Percentiles rank a stretch among this genome's conserved stretches.
phyloP scores from a whole-genome alignment of 495 filamentous ascomycete species.

The Cercophora sp. region DNA sequence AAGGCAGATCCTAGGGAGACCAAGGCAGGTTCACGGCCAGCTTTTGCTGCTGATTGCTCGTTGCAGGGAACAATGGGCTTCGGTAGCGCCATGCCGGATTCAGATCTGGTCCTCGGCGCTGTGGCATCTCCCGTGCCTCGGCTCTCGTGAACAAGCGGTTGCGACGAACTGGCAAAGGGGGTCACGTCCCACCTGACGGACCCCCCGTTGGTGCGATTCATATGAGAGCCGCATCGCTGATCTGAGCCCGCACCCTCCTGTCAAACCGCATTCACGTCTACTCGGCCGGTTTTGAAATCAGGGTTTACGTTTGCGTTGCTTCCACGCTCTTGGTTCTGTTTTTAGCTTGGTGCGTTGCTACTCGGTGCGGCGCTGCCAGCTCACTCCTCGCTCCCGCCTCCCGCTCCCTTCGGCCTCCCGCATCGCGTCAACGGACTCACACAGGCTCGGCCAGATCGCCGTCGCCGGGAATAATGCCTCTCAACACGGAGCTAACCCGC shows the following conservation, averaged over 20 bases:
- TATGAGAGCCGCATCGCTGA: constrained; percentile 3
- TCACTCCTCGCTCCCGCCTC: constrained; percentile 6
- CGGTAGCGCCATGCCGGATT: not conserved
- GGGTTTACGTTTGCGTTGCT: not conserved
- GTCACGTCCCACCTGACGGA: not conserved
- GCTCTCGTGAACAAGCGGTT: too few species aligned
- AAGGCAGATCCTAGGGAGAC: too few species aligned
- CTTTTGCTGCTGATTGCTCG: too few species aligned
- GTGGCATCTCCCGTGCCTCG: not conserved
- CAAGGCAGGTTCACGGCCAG: too few species aligned
- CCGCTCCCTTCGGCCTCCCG: not conserved
- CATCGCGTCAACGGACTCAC: too few species aligned
- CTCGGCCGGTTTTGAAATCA: not conserved
- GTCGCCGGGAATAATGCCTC: constrained; percentile 66
- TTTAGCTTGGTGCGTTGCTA: constrained; percentile 3
- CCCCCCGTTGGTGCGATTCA: not conserved
- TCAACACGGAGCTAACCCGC: constrained; percentile 85
- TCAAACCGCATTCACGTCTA: not conserved
- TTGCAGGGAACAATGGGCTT: too few species aligned
- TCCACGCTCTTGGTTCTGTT: constrained; percentile 6
- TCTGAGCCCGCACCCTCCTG: not conserved
- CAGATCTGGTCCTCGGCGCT: not conserved
- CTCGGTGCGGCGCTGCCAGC: constrained; percentile 4
- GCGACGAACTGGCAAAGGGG: not conserved
- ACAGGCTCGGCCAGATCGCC: too few species aligned